Evolutionary conservation across 306 rosid genomes (phyloP), one percentile per base, ranked within the genome.

Genomic region (Quercus cerris): DNA sequence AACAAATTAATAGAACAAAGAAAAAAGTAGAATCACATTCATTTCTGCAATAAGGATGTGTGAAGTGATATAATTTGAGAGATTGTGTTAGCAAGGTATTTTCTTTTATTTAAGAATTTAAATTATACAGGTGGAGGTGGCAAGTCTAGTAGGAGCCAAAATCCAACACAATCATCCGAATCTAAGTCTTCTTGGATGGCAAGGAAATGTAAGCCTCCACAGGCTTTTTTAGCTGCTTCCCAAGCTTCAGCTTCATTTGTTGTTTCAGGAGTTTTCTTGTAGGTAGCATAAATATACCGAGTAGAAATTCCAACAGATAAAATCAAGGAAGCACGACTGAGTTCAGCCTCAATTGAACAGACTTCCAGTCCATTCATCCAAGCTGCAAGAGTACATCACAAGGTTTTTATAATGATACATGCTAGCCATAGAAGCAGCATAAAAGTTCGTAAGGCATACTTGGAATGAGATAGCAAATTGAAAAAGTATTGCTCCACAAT

Each of bases 71-170:
- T 51, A 28, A 46, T 56, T 13, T 18, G 79, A 75, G 57, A 77
- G 71, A 27, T 75, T 59, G 56, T 38, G 52, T 6, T 2, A 75
- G 30, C 62, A 28, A 57, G 52, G 22, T 56, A 73, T 13, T 55
- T 35, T 82, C 18, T 44, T 46, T n/a, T 5, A 14, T 55, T 49
- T 19, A 3, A 10, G 33, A n/a, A 30, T 18, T 30, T 4, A 17
- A 22, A 77, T 85, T 85, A 92, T 78, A 95, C 96, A 79, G 97
- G 93, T 49, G 99, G 97, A 44, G 97, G 90, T 3, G 97, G 98
- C 84, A 95, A 86, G 84, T 93, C 98, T 14, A 95, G 90, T n/a
- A 95, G 99, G 97, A 93, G 97, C 97, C 94, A 93, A 83, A 91
- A 91, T 71, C 99, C 99, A 86, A 83, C 83, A 83, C 97, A 91